Base-by-base conservation (phyloP, 768 basidiomycete genomes). In the Russula virescens region DNA sequence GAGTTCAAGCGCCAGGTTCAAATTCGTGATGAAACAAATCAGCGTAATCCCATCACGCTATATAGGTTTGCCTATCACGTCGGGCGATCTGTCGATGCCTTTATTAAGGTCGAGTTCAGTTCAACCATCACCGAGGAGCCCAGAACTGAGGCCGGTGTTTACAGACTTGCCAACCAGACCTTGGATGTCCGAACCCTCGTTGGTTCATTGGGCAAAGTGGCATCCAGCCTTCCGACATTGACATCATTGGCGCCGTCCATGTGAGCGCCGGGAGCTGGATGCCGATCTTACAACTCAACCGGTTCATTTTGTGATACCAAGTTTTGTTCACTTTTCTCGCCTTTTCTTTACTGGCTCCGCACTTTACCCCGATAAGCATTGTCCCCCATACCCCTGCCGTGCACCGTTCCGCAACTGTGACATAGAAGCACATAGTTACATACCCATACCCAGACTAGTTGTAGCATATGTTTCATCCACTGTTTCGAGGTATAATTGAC, bases 251-350 rank as follows among this genome's bases (percentile, higher is more conserved):
- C 1, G 63, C 51, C 0, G 26, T 62, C 16, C 63, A 64, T 9
- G 60, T 64, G 1, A 47, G 54, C 13, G 16, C 54, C 1, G 60
- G 43, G 11, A 46, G 54, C 21, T 64, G 63, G 63, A 62, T 62
- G 63, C 63, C 63, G 1, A 56, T 64, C 3, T 18, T 64, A 34
- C 63, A 64, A 23, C 60, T 64, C 3, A 47, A 11, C 14, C 60
- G 43, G 23, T 60, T n/a, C 31, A 35, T 63, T 4, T 1, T 59
- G 2, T 63, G 18, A 55, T 21, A 25, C 11, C 18, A 25, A 13
- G 16, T 19, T 10, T 19, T 9, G 6, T 19, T 1, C 19, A 43
- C 7, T 23, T 45, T 21, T 26, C 3, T 2, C 13, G 19, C 13
- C 28, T 28, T 7, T 5, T 1, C 25, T 45, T 31, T 21, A 11